Evolutionary conservation across 768 basidiomycete species (phyloP), one percentile per base, ranked within the genome.

Genomic region (Suillus occidentalis): DNA sequence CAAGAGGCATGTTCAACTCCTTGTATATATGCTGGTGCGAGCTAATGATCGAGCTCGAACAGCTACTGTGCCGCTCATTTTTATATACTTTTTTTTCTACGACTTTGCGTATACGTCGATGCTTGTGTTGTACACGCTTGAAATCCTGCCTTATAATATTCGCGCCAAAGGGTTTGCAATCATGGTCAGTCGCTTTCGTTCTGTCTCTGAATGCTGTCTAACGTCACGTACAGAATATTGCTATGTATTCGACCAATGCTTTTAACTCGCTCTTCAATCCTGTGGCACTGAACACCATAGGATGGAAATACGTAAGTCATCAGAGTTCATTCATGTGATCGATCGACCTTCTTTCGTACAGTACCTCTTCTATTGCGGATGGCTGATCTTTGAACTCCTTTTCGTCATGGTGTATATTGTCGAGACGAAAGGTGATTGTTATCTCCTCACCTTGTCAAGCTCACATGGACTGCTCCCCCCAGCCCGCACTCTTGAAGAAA

Each of bases 181-280:
- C 40, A 91, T 92, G 88, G 88, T 87, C 65, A 18, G 81, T 72
- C n/a, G 34, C 12, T 16, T 25, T 55, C 50, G n/a, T 20, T 3
- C 28, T n/a, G 9, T 28, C 25, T 63, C n/a, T 63, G 36, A 20
- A 63, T 18, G 34, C 53, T 20, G 53, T 5, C 31, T 58, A 25
- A 62, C 25, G 1, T 34, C 18, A 10, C 25, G 18, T 43, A 62
- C 67, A 89, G 88, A 90, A 89, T 72, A 75, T 90, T 56, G 80
- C 81, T 5, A 80, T 91, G 40, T 87, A 85, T 70, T 78, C 89
- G 40, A 85, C 90, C 2, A 79, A 90, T 25, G 89, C 91, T 2
- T 89, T 94, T 75, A 93, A 90, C 69, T 90, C 91, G 71, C 89
- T 91, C 60, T 84, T 91, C 58, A 93, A 93, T 69, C 90, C 92